These are phyloP conservation scores for Ostreobium quekettii DNA, from an alignment of 139 green algal species.

Conservation along the genomic window DNA sequence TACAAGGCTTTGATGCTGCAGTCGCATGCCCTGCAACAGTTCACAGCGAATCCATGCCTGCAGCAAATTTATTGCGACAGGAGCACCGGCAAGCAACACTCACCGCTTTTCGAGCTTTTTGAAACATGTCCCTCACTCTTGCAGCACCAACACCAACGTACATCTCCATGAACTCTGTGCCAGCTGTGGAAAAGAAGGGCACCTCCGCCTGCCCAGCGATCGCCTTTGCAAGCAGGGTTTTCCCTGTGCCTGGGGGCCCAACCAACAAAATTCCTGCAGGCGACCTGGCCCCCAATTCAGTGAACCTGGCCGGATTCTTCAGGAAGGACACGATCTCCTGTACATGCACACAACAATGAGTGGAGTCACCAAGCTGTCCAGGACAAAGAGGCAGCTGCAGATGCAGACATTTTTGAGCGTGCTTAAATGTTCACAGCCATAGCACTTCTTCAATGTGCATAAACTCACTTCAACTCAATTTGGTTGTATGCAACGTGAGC, in stretches of 20 bases:
- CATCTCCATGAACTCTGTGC: slow-evolving; percentile 59
- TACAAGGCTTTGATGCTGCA: not conserved
- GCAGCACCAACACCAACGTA: slow-evolving; percentile 60
- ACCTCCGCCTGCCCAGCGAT: slow-evolving; percentile 72
- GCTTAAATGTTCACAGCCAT: too few species aligned
- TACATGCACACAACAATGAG: not conserved
- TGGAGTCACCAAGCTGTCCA: too few species aligned
- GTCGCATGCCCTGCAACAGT: too few species aligned
- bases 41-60: too few species aligned
- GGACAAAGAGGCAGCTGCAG: too few species aligned
- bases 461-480: too few species aligned
- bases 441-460: too few species aligned
- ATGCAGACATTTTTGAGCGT: too few species aligned
- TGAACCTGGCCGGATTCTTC: slow-evolving; percentile 47
- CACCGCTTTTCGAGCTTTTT: slow-evolving; percentile 32
- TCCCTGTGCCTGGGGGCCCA: slow-evolving; percentile 51
- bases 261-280: slow-evolving; percentile 62
- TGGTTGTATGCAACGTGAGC: too few species aligned
- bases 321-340: slow-evolving; percentile 55
- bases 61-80: not conserved
- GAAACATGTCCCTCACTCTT: slow-evolving; percentile 56
- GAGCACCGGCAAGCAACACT: not conserved
- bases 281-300: slow-evolving; percentile 46
- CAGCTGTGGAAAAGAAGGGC: slow-evolving; percentile 47
- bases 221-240: slow-evolving; percentile 58